A percentile compares a stretch with the other conserved stretches of the same genome.
phyloP scores from a whole-genome alignment of 2,329 filamentous ascomycete species.

The Alternaria viburni region DNA sequence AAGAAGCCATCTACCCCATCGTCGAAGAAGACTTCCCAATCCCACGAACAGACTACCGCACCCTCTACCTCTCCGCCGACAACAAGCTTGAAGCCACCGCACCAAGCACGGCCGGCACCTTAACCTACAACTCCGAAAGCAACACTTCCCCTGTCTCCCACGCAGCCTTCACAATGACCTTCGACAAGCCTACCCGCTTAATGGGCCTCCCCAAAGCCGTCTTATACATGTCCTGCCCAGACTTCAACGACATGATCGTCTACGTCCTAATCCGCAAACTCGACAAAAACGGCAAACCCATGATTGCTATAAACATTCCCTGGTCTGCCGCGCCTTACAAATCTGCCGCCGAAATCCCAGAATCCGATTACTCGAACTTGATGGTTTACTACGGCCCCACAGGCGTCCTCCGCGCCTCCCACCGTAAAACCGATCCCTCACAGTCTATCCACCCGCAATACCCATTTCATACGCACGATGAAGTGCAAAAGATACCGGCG shows the following conservation, averaged over 20 bases:
- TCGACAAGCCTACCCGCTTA: constrained; percentile 48
- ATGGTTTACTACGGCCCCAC: constrained; percentile 13
- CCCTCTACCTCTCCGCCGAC: constrained; percentile 12
- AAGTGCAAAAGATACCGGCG: constrained; percentile 49
- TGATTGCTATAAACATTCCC: constrained; percentile 55
- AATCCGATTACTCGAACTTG: constrained; percentile 11
- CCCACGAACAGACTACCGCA: constrained; percentile 20
- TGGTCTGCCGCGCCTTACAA: constrained; percentile 3
- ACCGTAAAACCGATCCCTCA: constrained; percentile 10
- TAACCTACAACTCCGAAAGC: constrained; percentile 13
- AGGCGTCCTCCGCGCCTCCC: constrained; percentile 21
- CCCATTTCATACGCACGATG: constrained; percentile 48
- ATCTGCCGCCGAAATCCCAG: constrained; percentile 12
- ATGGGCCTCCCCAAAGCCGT: constrained; percentile 57
- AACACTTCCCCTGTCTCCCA: neutral
- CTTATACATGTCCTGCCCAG: constrained; percentile 54
- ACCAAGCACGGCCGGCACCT: neutral
- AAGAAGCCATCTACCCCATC: constrained; percentile 20
- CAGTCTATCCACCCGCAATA: constrained; percentile 25
- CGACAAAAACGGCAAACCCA: constrained; percentile 44
- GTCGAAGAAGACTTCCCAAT: constrained; percentile 21
- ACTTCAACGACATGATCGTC: constrained; percentile 52
- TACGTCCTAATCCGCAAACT: constrained; percentile 24
- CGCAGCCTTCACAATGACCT: constrained; percentile 49
- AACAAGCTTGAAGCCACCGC: neutral